Percentiles rank a stretch among this genome's conserved stretches.
Evolutionary conservation across 108 stramenopile species (phyloP).

Genomic region (Cyclostephanos tholiformis): DNA sequence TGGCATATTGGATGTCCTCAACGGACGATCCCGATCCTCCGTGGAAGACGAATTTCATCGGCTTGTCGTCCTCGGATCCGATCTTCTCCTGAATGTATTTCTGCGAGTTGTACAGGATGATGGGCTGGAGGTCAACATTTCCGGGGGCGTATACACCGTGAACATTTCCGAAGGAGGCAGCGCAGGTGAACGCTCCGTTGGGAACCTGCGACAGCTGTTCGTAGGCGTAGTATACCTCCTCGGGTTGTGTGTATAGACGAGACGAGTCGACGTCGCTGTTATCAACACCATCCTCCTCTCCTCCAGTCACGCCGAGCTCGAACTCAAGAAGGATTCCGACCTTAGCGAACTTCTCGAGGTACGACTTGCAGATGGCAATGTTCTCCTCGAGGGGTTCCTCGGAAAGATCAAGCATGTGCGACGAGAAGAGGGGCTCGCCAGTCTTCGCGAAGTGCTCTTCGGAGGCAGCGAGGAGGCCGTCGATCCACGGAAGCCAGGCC

Average conservation of each 20-base stretch:
- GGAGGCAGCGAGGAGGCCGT: conserved; percentile 88
- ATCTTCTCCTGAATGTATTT: conserved; percentile 93
- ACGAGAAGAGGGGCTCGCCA: conserved; percentile 93
- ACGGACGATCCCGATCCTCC: conserved; percentile 94
- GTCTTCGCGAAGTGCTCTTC: conserved; percentile 87
- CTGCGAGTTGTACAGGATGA: conserved; percentile 90
- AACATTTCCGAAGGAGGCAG: conserved; percentile 95
- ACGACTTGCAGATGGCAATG: conserved; percentile 94
- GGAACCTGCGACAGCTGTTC: conserved; percentile 85
- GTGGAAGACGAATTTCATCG: conserved; percentile 96
- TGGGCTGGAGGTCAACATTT: conserved; percentile 94
- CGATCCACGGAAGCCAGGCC: conserved; percentile 95
- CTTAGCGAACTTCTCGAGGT: conserved; percentile 90
- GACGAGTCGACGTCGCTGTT: conserved; percentile 90
- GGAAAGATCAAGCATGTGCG: conserved; percentile 97
- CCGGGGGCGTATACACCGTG: conserved; percentile 97
- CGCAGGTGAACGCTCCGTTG: conserved; percentile 84
- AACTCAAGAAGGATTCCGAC: conserved; percentile 93
- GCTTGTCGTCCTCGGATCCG: conserved; percentile 86
- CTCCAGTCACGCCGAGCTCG: conserved; percentile 97
- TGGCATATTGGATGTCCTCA: conserved; percentile 91
- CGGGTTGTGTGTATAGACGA: conserved; percentile 95
- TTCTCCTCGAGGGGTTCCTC: conserved; percentile 98
- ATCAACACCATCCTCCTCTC: conserved; percentile 97
- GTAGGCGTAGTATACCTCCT: conserved; percentile 92